A percentile compares a stretch with the other conserved stretches of the same genome.
Conservation (phyloP, 2,329 filamentous ascomycete species). For the Stachybotrys echinatus region DNA sequence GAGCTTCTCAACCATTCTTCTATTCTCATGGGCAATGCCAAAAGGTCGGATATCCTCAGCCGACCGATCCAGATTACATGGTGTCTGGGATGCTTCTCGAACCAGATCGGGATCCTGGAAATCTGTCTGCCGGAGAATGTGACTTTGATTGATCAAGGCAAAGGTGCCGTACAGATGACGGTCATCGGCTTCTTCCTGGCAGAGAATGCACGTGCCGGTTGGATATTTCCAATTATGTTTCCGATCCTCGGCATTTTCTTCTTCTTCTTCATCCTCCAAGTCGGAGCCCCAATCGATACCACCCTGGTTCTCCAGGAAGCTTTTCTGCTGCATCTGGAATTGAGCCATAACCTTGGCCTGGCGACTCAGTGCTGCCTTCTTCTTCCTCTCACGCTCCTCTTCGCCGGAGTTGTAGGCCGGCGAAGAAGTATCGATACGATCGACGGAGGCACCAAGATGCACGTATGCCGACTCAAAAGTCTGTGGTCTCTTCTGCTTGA, state of each 20-base stretch:
- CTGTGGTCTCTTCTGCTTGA: slow-evolving; percentile 75
- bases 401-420: slow-evolving; percentile 66
- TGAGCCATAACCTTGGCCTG: slow-evolving; percentile 96
- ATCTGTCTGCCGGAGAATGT: slow-evolving; percentile 81
- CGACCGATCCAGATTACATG: slow-evolving; percentile 76
- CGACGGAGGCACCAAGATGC: slow-evolving; percentile 61
- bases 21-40: slow-evolving; percentile 84
- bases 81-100: slow-evolving; percentile 73
- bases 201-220: slow-evolving; percentile 87
- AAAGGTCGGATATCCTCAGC: slow-evolving; percentile 82
- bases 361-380: slow-evolving; percentile 81
- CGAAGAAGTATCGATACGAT: slow-evolving; percentile 76
- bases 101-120: slow-evolving; percentile 78
- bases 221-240: slow-evolving; percentile 79
- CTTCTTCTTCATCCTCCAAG: slow-evolving; percentile 70
- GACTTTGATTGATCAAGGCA: slow-evolving; percentile 80
- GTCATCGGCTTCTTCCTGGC: slow-evolving; percentile 93
- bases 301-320: slow-evolving; percentile 85
- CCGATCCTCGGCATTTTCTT: slow-evolving; percentile 57
- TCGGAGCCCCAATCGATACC: slow-evolving; percentile 79
- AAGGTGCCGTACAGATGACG: slow-evolving; percentile 88
- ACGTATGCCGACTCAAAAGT: slow-evolving; percentile 66
- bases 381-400: slow-evolving; percentile 76
- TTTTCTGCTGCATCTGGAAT: slow-evolving; percentile 96
- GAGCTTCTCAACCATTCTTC: slow-evolving; percentile 69